Evolutionary conservation across 345 rosid genomes (phyloP).

Genomic region (Citrus inodora): DNA sequence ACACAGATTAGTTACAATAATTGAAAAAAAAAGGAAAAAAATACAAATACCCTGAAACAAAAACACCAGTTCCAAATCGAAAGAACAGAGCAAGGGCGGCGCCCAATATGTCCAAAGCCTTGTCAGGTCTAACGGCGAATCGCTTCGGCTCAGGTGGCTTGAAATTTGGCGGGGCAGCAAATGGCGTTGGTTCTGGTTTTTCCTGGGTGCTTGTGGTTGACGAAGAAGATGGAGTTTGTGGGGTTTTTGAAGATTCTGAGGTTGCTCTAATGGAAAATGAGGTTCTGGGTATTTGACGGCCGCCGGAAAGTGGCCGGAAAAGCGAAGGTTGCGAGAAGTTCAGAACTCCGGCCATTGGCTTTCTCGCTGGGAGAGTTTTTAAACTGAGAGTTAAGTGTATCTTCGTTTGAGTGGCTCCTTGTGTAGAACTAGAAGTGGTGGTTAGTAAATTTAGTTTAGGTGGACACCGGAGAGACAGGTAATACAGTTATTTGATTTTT

Average conservation of each 20-base stretch:
- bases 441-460: background rate
- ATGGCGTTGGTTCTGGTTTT: conserved; percentile 15
- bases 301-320: conserved; percentile 22
- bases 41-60: conserved; percentile 59
- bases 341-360: conserved; percentile 60
- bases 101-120: conserved; percentile 54
- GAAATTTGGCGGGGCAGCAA: conserved; percentile 60
- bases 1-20: background rate
- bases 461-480: background rate
- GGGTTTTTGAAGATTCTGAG: conserved; percentile 33
- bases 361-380: background rate
- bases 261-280: conserved; percentile 42
- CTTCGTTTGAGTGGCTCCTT: background rate
- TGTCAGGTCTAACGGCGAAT: conserved; percentile 56
- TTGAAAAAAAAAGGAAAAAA: background rate
- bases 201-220: conserved; percentile 33
- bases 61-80: conserved; percentile 75
- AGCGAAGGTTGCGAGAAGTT: conserved; percentile 41
- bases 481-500: background rate
- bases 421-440: background rate
- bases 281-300: conserved; percentile 23
- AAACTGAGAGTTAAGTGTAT: background rate
- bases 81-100: conserved; percentile 69
- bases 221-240: conserved; percentile 20
- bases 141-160: conserved; percentile 73